Conservation (phyloP, 2,329 filamentous ascomycete genomes). For the Cordyceps cicadae region DNA sequence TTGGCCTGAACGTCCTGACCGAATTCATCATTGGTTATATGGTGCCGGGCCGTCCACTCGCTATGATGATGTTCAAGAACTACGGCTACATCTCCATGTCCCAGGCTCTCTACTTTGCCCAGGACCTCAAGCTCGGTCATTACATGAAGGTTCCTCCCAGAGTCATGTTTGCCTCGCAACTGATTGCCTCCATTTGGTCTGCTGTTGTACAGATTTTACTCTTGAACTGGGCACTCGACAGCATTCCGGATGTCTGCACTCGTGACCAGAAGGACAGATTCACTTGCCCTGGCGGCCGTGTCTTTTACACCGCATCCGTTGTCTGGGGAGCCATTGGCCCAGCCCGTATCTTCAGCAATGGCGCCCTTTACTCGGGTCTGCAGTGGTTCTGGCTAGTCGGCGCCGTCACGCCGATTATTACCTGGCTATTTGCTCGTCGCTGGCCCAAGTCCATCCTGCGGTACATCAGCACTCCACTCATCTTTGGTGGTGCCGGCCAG, state of each 20-base stretch:
- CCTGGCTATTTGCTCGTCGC: conserved; percentile 52
- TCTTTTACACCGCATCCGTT: conserved; percentile 60
- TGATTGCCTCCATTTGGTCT: conserved; percentile 52
- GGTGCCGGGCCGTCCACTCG: conserved; percentile 60
- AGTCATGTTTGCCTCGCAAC: conserved; percentile 53
- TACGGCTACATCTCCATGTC: conserved; percentile 63
- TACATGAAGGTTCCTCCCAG: conserved; percentile 60
- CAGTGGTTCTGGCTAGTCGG: conserved; percentile 68
- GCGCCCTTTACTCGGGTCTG: conserved; percentile 53
- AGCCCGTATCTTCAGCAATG: conserved; percentile 56
- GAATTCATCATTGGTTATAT: conserved; percentile 68
- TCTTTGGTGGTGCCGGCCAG: conserved; percentile 56
- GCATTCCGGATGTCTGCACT: conserved; percentile 55
- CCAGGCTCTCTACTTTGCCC: conserved; percentile 55
- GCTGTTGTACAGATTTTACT: conserved; percentile 55
- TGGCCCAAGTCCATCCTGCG: conserved; percentile 55
- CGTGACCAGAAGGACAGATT: conserved; percentile 46
- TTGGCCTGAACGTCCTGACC: conserved; percentile 64
- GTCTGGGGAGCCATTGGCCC: conserved; percentile 70
- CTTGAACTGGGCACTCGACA: conserved; percentile 56
- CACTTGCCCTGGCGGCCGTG: conserved; percentile 45
- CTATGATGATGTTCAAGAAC: conserved; percentile 73
- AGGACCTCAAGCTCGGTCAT: conserved; percentile 60
- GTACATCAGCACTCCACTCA: conserved; percentile 59
- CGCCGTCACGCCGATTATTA: conserved; percentile 51